These are phyloP conservation scores for Myriosclerotinia duriaeana DNA, from an alignment of 2,329 filamentous ascomycete species.

Conservation along the genomic window DNA sequence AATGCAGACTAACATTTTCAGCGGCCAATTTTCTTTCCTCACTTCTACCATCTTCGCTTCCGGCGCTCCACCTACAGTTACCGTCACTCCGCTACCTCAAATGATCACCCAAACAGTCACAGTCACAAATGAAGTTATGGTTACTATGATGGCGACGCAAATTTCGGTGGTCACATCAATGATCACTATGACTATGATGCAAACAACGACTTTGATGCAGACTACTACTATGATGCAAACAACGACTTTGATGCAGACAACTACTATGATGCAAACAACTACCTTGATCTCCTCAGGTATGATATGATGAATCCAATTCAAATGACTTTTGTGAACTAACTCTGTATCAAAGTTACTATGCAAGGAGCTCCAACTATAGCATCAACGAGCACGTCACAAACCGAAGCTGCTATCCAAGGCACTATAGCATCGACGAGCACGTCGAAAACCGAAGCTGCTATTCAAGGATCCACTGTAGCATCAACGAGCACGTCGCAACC, in stretches of 20 bases:
- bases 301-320: conserved; percentile 1
- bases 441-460: background rate
- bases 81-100: conserved; percentile 42
- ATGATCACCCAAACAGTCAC: conserved; percentile 29
- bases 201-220: conserved; percentile 4
- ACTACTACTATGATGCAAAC: too few species aligned
- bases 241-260: background rate
- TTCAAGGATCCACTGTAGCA: background rate
- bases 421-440: background rate
- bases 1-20: conserved; percentile 30
- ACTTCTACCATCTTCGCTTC: conserved; percentile 42
- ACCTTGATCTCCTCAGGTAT: conserved; percentile 6
- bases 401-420: background rate
- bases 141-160: conserved; percentile 12
- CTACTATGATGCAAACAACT: conserved; percentile 21
- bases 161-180: conserved; percentile 26
- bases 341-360: background rate
- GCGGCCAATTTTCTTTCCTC: conserved; percentile 41
- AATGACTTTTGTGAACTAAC: conserved; percentile 7
- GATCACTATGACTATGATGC: conserved; percentile 28
- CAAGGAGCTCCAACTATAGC: conserved; percentile 1
- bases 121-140: conserved; percentile 20
- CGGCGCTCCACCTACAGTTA: conserved; percentile 42
- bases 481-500: conserved; percentile 2
- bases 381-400: background rate